Evolutionary conservation across 768 basidiomycete genomes (phyloP).

Genomic region (Grammothele lineata): DNA sequence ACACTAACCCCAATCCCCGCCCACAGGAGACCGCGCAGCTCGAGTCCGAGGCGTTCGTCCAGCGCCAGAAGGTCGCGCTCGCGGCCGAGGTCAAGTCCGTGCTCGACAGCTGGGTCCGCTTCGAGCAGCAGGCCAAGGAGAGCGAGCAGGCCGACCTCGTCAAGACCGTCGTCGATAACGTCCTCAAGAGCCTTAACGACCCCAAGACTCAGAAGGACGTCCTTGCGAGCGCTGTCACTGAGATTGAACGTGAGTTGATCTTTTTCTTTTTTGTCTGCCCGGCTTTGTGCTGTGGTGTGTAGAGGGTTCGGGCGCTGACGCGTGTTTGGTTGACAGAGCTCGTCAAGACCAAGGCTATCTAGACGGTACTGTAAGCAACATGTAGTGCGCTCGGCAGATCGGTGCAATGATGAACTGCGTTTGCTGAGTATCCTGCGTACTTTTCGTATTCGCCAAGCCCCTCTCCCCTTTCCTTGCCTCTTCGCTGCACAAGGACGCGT

Average conservation of each 20-base stretch:
- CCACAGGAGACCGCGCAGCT: conserved; percentile 84
- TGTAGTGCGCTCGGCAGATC: too few species aligned
- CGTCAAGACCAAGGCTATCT: conserved; percentile 91
- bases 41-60: conserved; percentile 86
- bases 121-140: conserved; percentile 95
- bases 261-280: conserved; percentile 23
- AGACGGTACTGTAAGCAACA: conserved; percentile 19
- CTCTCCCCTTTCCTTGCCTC: too few species aligned
- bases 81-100: conserved; percentile 90
- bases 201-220: conserved; percentile 89
- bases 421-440: too few species aligned
- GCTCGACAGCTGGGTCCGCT: conserved; percentile 97
- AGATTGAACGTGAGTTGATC: conserved; percentile 86
- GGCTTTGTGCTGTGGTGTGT: background rate
- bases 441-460: too few species aligned
- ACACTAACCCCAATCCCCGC: background rate
- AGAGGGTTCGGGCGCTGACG: background rate
- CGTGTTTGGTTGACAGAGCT: conserved; percentile 51
- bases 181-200: conserved; percentile 76
- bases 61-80: conserved; percentile 83
- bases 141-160: conserved; percentile 92
- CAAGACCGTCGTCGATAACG: conserved; percentile 83
- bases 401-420: background rate
- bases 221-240: conserved; percentile 69
- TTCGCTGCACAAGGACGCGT: too few species aligned